Base-by-base conservation (phyloP, 2,329 filamentous ascomycete species). In the Neocatenulostroma microsporum region DNA sequence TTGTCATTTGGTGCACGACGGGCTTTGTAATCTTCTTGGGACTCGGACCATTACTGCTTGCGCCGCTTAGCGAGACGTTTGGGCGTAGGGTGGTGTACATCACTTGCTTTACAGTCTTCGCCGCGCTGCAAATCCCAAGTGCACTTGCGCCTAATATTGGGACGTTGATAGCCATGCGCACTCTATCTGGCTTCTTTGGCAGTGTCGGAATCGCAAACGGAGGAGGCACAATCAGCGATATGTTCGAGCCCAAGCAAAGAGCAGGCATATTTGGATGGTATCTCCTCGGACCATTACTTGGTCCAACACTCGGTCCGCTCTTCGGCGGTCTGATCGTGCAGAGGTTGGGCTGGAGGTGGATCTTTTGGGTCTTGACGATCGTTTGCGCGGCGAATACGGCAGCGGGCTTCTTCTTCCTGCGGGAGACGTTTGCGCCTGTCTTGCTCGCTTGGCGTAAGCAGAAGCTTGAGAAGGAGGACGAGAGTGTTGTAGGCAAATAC, bases 1-100 rank as follows among this genome's bases (percentile, higher is more conserved):
- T 53, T 8, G 67, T 72, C 15, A 67, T 72, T 27, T 67, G 61
- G 4, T 67, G 67, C 14, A 71, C 67, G 4, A 72, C 69, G 1
- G 67, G 66, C 9, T 72, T 70, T 39, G 65, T 72, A 4, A 58
- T 72, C 30, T 65, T 67, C 57, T 55, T 72, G 1, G 69, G 68
- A 7, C 49, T 70, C 4, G 66, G 67, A 0, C 67, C 67, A 8
- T 53, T 71, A 5, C 49, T 70, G 3, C 56, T 69, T 5, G 67
- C 67, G 11, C 67, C 67, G 2, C 47, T 69, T 5, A 63, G 58
- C 3, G 68, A 70, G 49, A 69, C 64, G 0, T 70, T 68, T 41
- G 67, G 67, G 4, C 55, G 67, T 10, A 50, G 67, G 37, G 57
- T 54, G 21, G 48, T 70, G 20, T 70, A 69, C 39, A 48, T 70